Evolutionary conservation across 2,329 filamentous ascomycete genomes (phyloP).

Genomic region (Ophiocordyceps camponoti-saundersi): DNA sequence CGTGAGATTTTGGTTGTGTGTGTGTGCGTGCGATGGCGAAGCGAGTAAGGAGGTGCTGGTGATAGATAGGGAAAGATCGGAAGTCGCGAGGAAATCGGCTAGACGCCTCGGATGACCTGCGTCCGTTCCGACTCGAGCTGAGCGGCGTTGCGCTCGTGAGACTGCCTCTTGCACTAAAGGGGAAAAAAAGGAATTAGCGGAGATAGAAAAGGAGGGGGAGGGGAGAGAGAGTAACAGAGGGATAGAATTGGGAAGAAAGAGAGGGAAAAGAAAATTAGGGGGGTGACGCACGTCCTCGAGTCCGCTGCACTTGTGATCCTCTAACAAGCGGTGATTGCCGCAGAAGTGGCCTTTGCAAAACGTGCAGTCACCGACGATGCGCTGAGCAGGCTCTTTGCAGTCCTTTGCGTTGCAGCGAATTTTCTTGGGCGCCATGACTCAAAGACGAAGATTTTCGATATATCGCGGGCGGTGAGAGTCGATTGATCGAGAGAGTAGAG

Average conservation of each 20-base stretch:
- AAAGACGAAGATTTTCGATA: too few relatives aligned
- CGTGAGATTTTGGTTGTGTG: background rate
- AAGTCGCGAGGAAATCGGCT: background rate
- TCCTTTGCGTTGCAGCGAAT: conserved; percentile 77
- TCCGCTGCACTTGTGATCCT: conserved; percentile 84
- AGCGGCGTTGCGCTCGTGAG: conserved; percentile 81
- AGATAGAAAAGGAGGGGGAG: conserved; percentile 3
- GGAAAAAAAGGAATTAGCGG: conserved; percentile 11
- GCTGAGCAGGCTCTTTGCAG: conserved; percentile 74
- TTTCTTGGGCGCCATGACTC: conserved; percentile 51
- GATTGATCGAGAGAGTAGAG: background rate
- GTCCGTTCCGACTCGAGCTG: conserved; percentile 88
- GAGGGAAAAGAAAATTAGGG: conserved; percentile 1
- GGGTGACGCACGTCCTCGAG: conserved; percentile 59
- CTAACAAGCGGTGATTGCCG: conserved; percentile 81
- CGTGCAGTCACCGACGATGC: conserved; percentile 88
- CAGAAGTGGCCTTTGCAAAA: conserved; percentile 94
- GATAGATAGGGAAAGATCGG: too few relatives aligned
- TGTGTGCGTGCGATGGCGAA: too few relatives aligned
- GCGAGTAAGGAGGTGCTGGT: too few relatives aligned
- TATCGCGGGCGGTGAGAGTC: too few relatives aligned
- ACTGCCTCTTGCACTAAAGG: conserved; percentile 74
- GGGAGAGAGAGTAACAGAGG: too few relatives aligned
- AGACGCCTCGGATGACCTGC: conserved; percentile 84
- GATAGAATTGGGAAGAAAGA: conserved; percentile 12